phyloP scores from a whole-genome alignment of 2,329 filamentous ascomycete genomes.

The Penicillium nordicum region DNA sequence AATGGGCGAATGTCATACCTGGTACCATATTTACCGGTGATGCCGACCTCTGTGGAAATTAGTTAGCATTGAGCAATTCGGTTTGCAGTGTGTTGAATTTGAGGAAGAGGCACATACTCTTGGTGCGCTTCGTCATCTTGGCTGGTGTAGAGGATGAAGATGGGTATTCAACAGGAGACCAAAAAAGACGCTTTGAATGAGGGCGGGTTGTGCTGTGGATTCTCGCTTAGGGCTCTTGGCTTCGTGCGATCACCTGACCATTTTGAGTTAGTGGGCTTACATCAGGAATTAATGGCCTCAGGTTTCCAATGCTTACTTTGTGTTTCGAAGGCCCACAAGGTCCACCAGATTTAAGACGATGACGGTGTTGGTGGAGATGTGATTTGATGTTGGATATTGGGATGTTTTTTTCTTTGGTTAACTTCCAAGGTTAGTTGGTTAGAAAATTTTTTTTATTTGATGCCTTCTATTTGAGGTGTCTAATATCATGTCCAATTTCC shows the following conservation, averaged over 20 bases:
- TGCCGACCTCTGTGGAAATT: conserved; percentile 69
- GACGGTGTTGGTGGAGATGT: neutral
- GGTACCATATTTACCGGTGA: conserved; percentile 98
- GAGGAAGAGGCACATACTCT: conserved; percentile 52
- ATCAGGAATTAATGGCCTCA: conserved; percentile 3
- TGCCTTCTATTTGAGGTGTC: neutral
- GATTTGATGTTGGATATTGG: neutral
- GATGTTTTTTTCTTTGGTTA: neutral
- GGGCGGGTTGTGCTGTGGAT: conserved; percentile 34
- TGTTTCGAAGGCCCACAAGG: neutral
- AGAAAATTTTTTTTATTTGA: neutral
- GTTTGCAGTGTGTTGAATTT: neutral
- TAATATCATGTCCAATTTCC: neutral
- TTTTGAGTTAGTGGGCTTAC: conserved; percentile 8
- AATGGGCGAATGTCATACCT: conserved; percentile 61
- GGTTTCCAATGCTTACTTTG: conserved; percentile 7
- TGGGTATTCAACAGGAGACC: conserved; percentile 36
- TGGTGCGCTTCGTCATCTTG: conserved; percentile 94
- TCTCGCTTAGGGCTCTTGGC: conserved; percentile 41
- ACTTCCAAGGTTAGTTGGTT: neutral
- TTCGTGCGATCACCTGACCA: conserved; percentile 29
- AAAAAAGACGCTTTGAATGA: conserved; percentile 34
- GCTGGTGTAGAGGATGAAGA: conserved; percentile 43
- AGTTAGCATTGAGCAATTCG: conserved; percentile 30
- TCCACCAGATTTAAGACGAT: conserved; percentile 2